Evolutionary conservation across 2,329 filamentous ascomycete genomes (phyloP), one percentile per base, ranked within the genome.

Genomic region (Neonectria faginata): DNA sequence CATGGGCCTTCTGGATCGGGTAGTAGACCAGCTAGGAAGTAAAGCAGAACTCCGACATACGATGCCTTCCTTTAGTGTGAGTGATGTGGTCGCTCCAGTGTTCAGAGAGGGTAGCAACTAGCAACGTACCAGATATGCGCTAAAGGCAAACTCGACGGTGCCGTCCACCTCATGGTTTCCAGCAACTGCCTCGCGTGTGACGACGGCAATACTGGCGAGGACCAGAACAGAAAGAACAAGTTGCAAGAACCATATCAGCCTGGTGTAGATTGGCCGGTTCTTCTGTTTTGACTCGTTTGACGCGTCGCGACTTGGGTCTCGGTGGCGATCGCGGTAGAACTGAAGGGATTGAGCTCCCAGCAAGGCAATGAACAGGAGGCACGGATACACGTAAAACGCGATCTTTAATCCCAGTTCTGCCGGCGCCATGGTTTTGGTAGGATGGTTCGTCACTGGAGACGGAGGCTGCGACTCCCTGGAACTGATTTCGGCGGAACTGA

Each of bases 1-100:
- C 81, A 83, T 7, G 81, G 81, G 1, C 81, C 81, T 66, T 82
- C 80, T 1, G 81, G 81, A 42, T 83, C 79, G 3, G 81, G 81
- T 7, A 83, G 74, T 54, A 83, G 69, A 3, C 81, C 81, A 22
- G 78, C 78, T 3, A 81, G 62, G 50, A 79, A 82, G 65, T 81
- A 83, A 3, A 83, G 76, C 5, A 82, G 47, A 4, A 81, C 79
- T 8, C 75, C 80, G 14, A 80, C 78, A 53, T 81, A 74, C 3
- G 81, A 80, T 6, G 81, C 78, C 79, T 76, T 53, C 2, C 2
- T 55, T 8, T n/a, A 2, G 3, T 7, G 42, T 73, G 9, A 70
- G 64, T 11, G 5, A 57, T 12, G 5, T 33, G 8, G 18, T 5
- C 10, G 41, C 42, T 27, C 16, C 12, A 6, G n/a, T 6, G 9